phyloP scores from a whole-genome alignment of 306 rosid species.

The Fagus sylvatica region DNA sequence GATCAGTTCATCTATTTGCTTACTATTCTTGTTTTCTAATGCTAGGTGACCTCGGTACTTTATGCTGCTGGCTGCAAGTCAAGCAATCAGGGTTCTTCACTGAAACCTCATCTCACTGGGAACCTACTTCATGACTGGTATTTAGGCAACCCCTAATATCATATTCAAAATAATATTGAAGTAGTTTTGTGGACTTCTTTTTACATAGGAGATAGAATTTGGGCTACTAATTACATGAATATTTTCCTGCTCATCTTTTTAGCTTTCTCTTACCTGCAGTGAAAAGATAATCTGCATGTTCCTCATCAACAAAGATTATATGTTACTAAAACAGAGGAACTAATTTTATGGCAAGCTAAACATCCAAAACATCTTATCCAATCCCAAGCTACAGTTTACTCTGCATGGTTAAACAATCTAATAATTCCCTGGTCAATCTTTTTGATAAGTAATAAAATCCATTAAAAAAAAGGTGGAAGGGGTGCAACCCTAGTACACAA shows the following conservation, averaged over 20 bases:
- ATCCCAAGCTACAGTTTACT: not conserved
- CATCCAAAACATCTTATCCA: not conserved
- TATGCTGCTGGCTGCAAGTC: conserved; percentile 71
- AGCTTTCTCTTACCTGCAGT: not conserved
- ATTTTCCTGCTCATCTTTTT: not conserved
- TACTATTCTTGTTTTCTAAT: conserved; percentile 29
- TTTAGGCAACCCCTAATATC: conserved; percentile 11
- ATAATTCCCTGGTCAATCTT: not conserved
- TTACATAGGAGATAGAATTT: not conserved
- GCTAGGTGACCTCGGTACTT: conserved; percentile 65
- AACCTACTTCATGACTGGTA: conserved; percentile 86
- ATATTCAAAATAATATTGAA: conserved; percentile 13
- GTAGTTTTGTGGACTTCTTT: not conserved
- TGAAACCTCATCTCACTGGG: conserved; percentile 73
- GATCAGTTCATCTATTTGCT: conserved; percentile 14
- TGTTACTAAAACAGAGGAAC: not conserved
- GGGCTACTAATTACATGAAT: not conserved
- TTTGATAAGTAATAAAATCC: too few relatives aligned
- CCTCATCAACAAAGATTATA: not conserved
- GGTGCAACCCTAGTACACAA: too few relatives aligned
- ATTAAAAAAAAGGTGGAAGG: too few relatives aligned
- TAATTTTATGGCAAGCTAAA: not conserved
- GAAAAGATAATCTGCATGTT: not conserved
- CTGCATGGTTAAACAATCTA: not conserved
- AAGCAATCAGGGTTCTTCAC: conserved; percentile 63